phyloP scores from a whole-genome alignment of 208 protist species.

The Trypanosoma mega region DNA sequence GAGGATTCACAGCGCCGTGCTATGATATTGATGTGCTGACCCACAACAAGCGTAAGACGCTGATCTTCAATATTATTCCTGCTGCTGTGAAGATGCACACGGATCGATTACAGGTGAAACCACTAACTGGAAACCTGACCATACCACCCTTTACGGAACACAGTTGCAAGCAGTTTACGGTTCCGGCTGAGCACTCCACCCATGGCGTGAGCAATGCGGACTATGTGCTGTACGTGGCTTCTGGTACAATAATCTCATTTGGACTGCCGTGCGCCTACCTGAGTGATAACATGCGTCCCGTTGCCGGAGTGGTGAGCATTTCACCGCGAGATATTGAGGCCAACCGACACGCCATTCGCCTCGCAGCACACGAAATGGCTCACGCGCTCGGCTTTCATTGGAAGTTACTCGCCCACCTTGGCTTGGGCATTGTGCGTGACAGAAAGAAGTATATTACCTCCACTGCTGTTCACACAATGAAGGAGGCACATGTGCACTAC shows the following conservation, averaged over 20 bases:
- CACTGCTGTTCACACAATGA: not conserved
- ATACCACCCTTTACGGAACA: not conserved
- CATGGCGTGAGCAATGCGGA: conserved; percentile 8
- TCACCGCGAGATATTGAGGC: conserved; percentile 30
- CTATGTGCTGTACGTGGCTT: conserved; percentile 18
- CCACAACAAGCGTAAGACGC: not conserved
- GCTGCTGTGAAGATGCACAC: conserved; percentile 19
- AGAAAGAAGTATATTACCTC: not conserved
- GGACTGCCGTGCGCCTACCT: conserved; percentile 25
- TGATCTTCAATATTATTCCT: conserved; percentile 21
- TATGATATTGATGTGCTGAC: conserved; percentile 12
- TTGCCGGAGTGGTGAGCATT: conserved; percentile 54
- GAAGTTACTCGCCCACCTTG: not conserved
- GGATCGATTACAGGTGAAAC: conserved; percentile 21
- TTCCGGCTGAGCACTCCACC: conserved; percentile 3
- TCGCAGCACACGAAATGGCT: conserved; percentile 69
- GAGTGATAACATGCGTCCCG: conserved; percentile 15
- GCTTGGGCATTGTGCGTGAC: not conserved
- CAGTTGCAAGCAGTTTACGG: conserved; percentile 12
- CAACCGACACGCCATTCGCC: conserved; percentile 15
- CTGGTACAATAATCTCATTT: not conserved
- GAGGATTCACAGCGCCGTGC: conserved; percentile 11
- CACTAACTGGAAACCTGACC: not conserved
- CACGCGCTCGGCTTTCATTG: conserved; percentile 65
- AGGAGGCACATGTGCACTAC: not conserved